A percentile compares a stretch with the other conserved stretches of the same genome.
Evolutionary conservation across 169 alveolate genomes (phyloP).

Genomic region (Cytauxzoon felis): DNA sequence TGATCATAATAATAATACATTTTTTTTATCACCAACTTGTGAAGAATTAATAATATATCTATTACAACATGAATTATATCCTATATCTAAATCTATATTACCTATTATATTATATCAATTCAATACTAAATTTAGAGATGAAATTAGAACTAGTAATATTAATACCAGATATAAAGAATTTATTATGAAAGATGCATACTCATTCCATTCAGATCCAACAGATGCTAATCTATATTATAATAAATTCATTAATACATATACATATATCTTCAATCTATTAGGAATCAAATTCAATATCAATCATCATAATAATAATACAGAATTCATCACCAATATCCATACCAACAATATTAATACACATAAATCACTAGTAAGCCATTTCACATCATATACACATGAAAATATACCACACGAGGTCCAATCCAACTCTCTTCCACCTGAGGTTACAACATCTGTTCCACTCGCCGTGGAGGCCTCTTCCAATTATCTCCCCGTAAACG

Average conservation of each 20-base stretch:
- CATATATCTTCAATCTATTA: conserved; percentile 2
- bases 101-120: conserved; percentile 47
- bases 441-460: no score
- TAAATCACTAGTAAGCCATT: not conserved
- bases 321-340: not conserved
- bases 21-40: conserved; percentile 46
- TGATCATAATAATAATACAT: conserved; percentile 12
- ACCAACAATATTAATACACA: not conserved
- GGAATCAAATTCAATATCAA: not conserved
- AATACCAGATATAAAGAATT: conserved; percentile 46
- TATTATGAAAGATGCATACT: conserved; percentile 53
- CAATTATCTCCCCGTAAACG: no score
- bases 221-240: conserved; percentile 13
- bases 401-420: no score
- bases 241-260: conserved; percentile 8
- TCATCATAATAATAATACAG: not conserved
- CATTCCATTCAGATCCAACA: conserved; percentile 34
- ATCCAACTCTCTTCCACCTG: no score
- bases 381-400: not conserved
- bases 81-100: conserved; percentile 20
- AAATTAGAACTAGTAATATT: conserved; percentile 27
- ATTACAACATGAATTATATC: not conserved
- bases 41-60: conserved; percentile 36
- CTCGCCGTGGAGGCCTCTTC: no score
- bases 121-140: conserved; percentile 55